Percentiles rank a stretch among this genome's conserved stretches.
phyloP scores from a whole-genome alignment of 2,329 filamentous ascomycete genomes.

The Rhinocladiella mackenziei region DNA sequence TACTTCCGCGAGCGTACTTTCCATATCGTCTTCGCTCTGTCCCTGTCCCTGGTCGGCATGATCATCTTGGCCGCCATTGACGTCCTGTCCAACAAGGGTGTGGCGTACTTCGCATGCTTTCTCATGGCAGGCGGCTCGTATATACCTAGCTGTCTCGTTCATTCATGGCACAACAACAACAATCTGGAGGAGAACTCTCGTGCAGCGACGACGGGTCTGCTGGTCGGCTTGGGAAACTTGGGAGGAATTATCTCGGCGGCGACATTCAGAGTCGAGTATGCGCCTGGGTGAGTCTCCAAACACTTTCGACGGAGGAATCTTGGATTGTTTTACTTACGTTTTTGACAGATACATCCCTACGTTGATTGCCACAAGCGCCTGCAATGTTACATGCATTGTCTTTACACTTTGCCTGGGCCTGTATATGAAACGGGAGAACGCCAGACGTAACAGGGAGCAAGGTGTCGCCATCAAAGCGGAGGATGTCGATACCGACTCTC shows the following conservation, averaged over 20 bases:
- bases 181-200: conserved; percentile 49
- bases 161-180: conserved; percentile 64
- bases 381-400: too few relatives aligned
- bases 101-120: conserved; percentile 73
- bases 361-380: too few relatives aligned
- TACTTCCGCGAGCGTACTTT: conserved; percentile 63
- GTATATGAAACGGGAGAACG: too few relatives aligned
- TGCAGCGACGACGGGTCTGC: conserved; percentile 47
- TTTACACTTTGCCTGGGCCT: too few relatives aligned
- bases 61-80: conserved; percentile 71
- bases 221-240: conserved; percentile 47
- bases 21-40: conserved; percentile 69
- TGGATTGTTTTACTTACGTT: too few relatives aligned
- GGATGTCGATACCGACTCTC: too few relatives aligned
- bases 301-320: too few relatives aligned
- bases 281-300: too few relatives aligned
- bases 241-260: neutral
- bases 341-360: too few relatives aligned
- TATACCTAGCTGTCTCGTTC: conserved; percentile 65
- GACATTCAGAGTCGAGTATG: neutral
- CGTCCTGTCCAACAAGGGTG: conserved; percentile 55
- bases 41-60: conserved; percentile 72
- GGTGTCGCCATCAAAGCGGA: too few relatives aligned
- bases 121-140: conserved; percentile 81
- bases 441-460: too few relatives aligned